Conservation (phyloP, 176 grass and related monocot species). For the Lolium multiflorum region DNA sequence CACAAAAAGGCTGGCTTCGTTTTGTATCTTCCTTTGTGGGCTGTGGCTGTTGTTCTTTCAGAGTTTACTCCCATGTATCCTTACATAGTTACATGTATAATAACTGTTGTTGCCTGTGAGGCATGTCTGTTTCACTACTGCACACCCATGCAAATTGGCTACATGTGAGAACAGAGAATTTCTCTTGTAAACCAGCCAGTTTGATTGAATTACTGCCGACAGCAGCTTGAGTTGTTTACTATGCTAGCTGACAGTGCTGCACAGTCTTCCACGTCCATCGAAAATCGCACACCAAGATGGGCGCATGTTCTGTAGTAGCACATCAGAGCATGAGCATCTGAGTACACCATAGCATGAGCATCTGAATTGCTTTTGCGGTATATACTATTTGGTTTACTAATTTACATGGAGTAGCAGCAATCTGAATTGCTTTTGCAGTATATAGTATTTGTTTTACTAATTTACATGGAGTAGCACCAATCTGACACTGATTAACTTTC, state of each 20-base stretch:
- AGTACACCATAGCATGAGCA: neutral
- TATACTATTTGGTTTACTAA: too few species aligned
- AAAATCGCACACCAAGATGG: neutral
- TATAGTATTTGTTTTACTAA: neutral
- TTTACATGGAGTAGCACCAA: neutral
- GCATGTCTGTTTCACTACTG: slow-evolving; percentile 11
- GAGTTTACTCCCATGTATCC: neutral
- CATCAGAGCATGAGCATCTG: too few species aligned
- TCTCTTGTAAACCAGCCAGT: neutral
- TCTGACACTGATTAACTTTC: neutral
- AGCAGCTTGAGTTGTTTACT: slow-evolving; percentile 10
- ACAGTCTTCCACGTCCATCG: neutral
- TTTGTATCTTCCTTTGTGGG: neutral
- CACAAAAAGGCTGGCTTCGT: neutral
- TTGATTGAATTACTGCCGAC: slow-evolving; percentile 28
- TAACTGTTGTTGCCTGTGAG: slow-evolving; percentile 3
- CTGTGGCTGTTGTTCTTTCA: neutral
- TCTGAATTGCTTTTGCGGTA: neutral
- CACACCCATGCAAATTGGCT: too few species aligned
- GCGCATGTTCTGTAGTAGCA: neutral
- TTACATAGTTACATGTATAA: too few species aligned
- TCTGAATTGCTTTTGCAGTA: neutral
- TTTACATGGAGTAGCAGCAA: too few species aligned
- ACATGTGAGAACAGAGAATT: slow-evolving; percentile 9
- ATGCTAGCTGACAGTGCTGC: neutral